Conservation (phyloP, 2,329 filamentous ascomycete genomes). For the Botryotinia narcissicola region DNA sequence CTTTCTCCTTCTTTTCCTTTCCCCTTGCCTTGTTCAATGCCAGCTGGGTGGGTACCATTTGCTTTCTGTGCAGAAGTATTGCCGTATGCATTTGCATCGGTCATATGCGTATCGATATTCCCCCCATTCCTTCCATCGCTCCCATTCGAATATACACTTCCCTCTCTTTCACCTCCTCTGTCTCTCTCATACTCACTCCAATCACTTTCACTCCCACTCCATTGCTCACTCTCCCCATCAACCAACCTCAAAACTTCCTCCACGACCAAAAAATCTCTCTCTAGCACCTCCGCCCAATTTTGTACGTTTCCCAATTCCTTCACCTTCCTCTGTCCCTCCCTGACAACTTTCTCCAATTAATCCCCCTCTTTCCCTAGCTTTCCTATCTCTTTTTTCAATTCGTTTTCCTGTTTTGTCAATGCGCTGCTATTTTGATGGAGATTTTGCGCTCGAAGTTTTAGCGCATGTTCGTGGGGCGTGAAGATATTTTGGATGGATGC, state of each 20-base stretch:
- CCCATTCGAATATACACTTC: neutral
- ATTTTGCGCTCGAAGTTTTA: slow-evolving; percentile 64
- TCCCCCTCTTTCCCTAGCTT: slow-evolving; percentile 62
- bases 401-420: slow-evolving; percentile 65
- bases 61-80: slow-evolving; percentile 22
- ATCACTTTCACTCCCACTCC: slow-evolving; percentile 21
- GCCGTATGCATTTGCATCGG: slow-evolving; percentile 23
- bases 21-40: slow-evolving; percentile 25
- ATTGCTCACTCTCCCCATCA: slow-evolving; percentile 38
- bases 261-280: slow-evolving; percentile 61
- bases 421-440: slow-evolving; percentile 67
- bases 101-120: neutral
- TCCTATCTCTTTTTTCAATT: slow-evolving; percentile 59
- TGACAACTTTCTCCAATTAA: slow-evolving; percentile 61
- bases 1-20: slow-evolving; percentile 14
- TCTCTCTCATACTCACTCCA: slow-evolving; percentile 15
- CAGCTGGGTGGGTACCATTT: slow-evolving; percentile 5
- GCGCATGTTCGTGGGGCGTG: slow-evolving; percentile 66
- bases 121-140: neutral
- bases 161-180: neutral
- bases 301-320: slow-evolving; percentile 81
- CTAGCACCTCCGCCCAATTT: slow-evolving; percentile 84
- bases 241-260: slow-evolving; percentile 63
- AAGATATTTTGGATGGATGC: slow-evolving; percentile 55
- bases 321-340: slow-evolving; percentile 59